phyloP scores from a whole-genome alignment of 2,329 filamentous ascomycete species.

The Nemania sp. region DNA sequence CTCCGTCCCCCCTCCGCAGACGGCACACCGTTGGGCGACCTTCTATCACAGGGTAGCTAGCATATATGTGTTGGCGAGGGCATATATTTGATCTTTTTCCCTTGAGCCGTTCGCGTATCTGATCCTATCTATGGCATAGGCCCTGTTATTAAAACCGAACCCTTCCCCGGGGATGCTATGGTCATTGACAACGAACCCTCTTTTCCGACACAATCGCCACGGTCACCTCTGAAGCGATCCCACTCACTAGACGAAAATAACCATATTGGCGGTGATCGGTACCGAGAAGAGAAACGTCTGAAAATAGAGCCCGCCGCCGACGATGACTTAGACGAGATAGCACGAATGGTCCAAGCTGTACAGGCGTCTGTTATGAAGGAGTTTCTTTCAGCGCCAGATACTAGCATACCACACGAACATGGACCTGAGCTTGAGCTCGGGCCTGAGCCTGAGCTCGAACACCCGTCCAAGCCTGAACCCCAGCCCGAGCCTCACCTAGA shows the following conservation, averaged over 20 bases:
- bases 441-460: background rate
- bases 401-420: constrained; percentile 18
- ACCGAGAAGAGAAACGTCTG: constrained; percentile 48
- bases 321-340: constrained; percentile 43
- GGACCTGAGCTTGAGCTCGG: background rate
- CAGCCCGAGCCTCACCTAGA: background rate
- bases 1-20: background rate
- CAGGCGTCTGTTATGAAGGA: constrained; percentile 49
- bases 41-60: background rate
- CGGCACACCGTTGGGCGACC: background rate
- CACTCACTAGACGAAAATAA: constrained; percentile 44
- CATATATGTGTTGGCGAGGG: background rate
- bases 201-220: constrained; percentile 23
- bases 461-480: constrained; percentile 4
- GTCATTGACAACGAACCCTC: constrained; percentile 41
- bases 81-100: background rate
- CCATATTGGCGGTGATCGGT: constrained; percentile 27
- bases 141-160: constrained; percentile 49
- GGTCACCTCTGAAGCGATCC: constrained; percentile 47
- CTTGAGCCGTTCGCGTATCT: constrained; percentile 19
- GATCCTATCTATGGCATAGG: constrained; percentile 39
- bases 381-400: constrained; percentile 37
- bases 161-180: constrained; percentile 43
- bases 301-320: constrained; percentile 44
- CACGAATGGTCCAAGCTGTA: constrained; percentile 49